Conservation (phyloP, 306 rosid genomes). For the Betula pendula region DNA sequence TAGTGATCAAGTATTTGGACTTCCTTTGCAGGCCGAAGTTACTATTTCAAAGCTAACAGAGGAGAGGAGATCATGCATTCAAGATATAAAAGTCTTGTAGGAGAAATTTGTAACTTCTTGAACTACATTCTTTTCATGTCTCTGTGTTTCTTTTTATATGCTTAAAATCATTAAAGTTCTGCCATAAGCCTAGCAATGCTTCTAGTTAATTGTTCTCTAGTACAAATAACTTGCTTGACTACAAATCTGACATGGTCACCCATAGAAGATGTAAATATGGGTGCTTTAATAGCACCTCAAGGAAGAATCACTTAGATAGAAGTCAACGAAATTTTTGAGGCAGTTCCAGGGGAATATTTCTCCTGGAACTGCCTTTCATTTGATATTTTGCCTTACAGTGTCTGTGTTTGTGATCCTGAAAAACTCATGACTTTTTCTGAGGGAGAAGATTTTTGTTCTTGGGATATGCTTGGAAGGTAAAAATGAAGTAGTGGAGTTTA, state of each 20-base stretch:
- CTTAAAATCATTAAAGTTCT: too few species aligned
- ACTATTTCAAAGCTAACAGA: constrained; percentile 64
- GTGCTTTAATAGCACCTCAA: too few species aligned
- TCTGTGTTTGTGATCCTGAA: too few species aligned
- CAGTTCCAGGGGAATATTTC: background rate
- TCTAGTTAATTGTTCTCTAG: background rate
- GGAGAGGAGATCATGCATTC: constrained; percentile 63
- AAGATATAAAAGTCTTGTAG: constrained; percentile 52
- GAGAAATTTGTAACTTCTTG: constrained; percentile 57
- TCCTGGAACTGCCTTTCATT: background rate
- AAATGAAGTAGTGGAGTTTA: background rate
- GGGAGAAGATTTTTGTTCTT: background rate
- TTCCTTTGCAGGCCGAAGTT: constrained; percentile 58
- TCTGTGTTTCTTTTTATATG: too few species aligned
- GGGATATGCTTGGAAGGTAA: background rate
- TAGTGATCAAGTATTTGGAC: constrained; percentile 9
- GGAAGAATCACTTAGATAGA: too few species aligned
- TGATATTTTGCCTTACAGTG: too few species aligned
- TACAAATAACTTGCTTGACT: too few species aligned
- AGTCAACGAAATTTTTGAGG: too few species aligned
- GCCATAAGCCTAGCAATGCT: background rate
- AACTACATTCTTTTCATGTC: too few species aligned
- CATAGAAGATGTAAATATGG: too few species aligned
- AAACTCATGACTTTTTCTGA: too few species aligned
- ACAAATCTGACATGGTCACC: too few species aligned